A percentile compares a stretch with the other conserved stretches of the same genome.
Conservation (phyloP, 1,139 yeast species). For the Geotrichum siamense region DNA sequence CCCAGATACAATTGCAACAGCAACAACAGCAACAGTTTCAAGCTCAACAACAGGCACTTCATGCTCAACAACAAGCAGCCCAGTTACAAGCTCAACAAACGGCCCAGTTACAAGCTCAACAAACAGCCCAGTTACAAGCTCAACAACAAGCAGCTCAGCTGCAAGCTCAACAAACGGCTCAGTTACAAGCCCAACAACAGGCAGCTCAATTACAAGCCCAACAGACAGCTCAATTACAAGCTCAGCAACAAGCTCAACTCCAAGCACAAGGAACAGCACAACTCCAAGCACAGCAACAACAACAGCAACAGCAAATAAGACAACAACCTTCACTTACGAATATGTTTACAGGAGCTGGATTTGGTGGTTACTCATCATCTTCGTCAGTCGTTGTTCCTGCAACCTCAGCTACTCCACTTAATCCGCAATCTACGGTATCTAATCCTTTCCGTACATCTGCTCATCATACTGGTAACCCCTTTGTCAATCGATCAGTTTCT, state of each 20-base stretch:
- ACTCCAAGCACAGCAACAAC: conserved; percentile 6
- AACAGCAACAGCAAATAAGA: conserved; percentile 24
- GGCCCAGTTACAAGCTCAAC: conserved; percentile 20
- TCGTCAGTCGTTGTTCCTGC: conserved; percentile 23
- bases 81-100: conserved; percentile 23
- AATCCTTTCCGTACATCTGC: conserved; percentile 27
- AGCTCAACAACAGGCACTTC: conserved; percentile 15
- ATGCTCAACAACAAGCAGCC: conserved; percentile 16
- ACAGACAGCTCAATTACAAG: conserved; percentile 21
- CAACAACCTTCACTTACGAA: conserved; percentile 21
- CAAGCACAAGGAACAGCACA: conserved; percentile 20
- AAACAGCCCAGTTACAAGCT: conserved; percentile 12
- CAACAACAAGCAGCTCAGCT: conserved; percentile 16
- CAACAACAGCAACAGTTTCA: conserved; percentile 21
- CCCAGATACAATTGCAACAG: conserved; percentile 15
- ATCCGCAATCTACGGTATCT: conserved; percentile 28
- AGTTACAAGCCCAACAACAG: conserved; percentile 21
- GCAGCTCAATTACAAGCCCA: conserved; percentile 11
- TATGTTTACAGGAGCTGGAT: conserved; percentile 49
- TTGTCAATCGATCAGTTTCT: conserved; percentile 21
- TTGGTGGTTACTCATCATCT: conserved; percentile 43
- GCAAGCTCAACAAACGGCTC: conserved; percentile 17
- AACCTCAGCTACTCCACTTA: conserved; percentile 22
- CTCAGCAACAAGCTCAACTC: conserved; percentile 11
- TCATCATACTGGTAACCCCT: conserved; percentile 26